Base-by-base conservation (phyloP, 2,329 filamentous ascomycete species). In the Penicillium sp. region DNA sequence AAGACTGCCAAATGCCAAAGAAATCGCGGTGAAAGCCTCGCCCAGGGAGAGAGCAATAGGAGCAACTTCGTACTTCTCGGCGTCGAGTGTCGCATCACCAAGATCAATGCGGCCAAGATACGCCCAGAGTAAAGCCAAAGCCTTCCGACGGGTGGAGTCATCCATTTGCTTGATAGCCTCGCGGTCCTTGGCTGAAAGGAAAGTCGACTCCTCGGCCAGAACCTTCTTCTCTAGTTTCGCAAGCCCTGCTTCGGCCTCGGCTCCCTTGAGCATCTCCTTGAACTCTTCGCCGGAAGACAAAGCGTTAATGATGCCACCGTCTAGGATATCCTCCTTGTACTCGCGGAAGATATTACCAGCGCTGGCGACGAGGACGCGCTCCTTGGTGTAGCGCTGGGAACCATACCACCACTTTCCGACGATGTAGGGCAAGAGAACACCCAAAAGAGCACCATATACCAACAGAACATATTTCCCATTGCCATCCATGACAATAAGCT, bases 321-420 rank as follows among this genome's bases (percentile, higher is more conserved):
- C 89, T 62, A 91, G 87, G 63, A 95, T 89, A 63, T 87, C 85
- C 55, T 96, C 93, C 64, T 91, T 87, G 78, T 96, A 99, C 72
- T 96, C 92, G 68, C 88, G 89, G 84, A 99, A 98, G 59, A 99
- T 85, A 66, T 92, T 93, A 76, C 96, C 96, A 67, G 96, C 93
- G 76, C 91, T 97, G 73, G 95, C 91, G 73, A 97, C 89, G 56
- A 96, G 83, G 27, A 98, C 90, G 67, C 91, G 92, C 77, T 99
- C 96, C 79, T 94, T 96, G 39, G 95, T 98, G 77, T 91, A 87
- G 69, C 89, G 87, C 77, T 96, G 94, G 36, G 92, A 96, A 60
- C 96, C 95, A 74, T 99, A 99, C 95, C 95, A 99, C 95, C 95
- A 99, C 59, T 90, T 92, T 50, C 95, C 95, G 56, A 99, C 94